Evolutionary conservation across 176 grass and related monocot genomes (phyloP).

Genomic region (Microstegium vimineum): DNA sequence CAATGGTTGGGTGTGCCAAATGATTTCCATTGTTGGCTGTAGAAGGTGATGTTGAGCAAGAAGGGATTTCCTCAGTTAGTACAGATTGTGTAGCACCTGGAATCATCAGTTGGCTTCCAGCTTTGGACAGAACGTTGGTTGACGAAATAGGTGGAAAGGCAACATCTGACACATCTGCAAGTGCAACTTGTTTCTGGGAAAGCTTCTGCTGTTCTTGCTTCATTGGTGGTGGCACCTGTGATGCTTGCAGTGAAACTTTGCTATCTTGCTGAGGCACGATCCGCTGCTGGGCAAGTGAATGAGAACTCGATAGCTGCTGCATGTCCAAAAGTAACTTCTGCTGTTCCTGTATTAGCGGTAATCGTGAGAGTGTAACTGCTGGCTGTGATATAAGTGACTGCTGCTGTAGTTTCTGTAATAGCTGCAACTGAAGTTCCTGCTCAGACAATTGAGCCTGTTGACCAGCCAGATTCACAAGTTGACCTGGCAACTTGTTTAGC

Average conservation of each 20-base stretch:
- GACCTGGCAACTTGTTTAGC: slow-evolving; percentile 52
- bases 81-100: slow-evolving; percentile 65
- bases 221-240: slow-evolving; percentile 4
- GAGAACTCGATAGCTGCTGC: slow-evolving; percentile 54
- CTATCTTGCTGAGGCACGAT: slow-evolving; percentile 46
- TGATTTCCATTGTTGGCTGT: slow-evolving; percentile 64
- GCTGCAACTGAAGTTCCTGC: slow-evolving; percentile 71
- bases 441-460: slow-evolving; percentile 61
- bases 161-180: slow-evolving; percentile 40
- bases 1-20: slow-evolving; percentile 34
- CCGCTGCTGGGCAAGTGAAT: slow-evolving; percentile 56
- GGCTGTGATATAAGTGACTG: slow-evolving; percentile 52
- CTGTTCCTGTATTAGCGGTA: slow-evolving; percentile 68
- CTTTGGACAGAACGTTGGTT: slow-evolving; percentile 39
- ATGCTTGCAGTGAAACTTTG: slow-evolving; percentile 41
- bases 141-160: slow-evolving; percentile 32
- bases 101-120: slow-evolving; percentile 36
- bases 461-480: slow-evolving; percentile 52
- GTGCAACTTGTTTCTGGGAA: slow-evolving; percentile 55
- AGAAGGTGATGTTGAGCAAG: slow-evolving; percentile 82
- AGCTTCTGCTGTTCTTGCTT: slow-evolving; percentile 57
- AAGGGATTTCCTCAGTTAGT: slow-evolving; percentile 80
- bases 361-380: slow-evolving; percentile 42
- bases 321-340: slow-evolving; percentile 72
- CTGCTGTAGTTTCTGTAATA: slow-evolving; percentile 49